These are phyloP conservation scores for Neoarthrinium moseri DNA, from an alignment of 2,329 filamentous ascomycete genomes.

Conservation along the genomic window DNA sequence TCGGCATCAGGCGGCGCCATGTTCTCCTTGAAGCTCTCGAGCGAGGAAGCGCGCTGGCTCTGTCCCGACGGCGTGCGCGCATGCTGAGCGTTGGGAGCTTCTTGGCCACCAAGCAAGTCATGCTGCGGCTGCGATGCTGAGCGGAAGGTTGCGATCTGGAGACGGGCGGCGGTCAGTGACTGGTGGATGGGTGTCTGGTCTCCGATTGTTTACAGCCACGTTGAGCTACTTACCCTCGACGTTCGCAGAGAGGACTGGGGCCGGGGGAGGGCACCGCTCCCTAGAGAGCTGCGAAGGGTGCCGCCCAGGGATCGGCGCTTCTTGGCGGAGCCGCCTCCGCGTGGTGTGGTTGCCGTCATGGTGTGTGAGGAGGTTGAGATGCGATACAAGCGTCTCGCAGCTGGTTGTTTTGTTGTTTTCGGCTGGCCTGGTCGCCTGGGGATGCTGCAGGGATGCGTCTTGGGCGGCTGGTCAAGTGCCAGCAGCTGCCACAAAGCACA, in stretches of 20 bases:
- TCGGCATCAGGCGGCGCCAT: constrained; percentile 57
- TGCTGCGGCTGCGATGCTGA: constrained; percentile 55
- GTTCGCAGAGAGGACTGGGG: constrained; percentile 17
- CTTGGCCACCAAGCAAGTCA: constrained; percentile 57
- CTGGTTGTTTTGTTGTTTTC: constrained; percentile 20
- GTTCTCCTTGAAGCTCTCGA: constrained; percentile 60
- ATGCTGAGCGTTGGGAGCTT: constrained; percentile 31
- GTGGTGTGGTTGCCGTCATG: constrained; percentile 12
- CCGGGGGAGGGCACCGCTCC: constrained; percentile 21
- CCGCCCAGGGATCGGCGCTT: constrained; percentile 20
- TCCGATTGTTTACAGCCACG: constrained; percentile 3
- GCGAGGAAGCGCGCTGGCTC: constrained; percentile 45
- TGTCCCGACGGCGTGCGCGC: constrained; percentile 39
- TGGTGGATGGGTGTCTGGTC: background rate
- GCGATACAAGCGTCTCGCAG: background rate
- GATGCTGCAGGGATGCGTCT: constrained; percentile 10
- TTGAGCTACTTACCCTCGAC: constrained; percentile 25
- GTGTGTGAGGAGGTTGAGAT: constrained; percentile 3
- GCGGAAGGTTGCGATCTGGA: constrained; percentile 45
- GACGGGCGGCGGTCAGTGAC: background rate
- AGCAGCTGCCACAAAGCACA: background rate
- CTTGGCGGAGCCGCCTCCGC: constrained; percentile 6
- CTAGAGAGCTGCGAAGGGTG: constrained; percentile 24
- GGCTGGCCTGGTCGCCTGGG: constrained; percentile 22
- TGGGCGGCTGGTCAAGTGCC: background rate